Conservation (phyloP, 176 grass and related monocot genomes). For the Triticum aestivum region DNA sequence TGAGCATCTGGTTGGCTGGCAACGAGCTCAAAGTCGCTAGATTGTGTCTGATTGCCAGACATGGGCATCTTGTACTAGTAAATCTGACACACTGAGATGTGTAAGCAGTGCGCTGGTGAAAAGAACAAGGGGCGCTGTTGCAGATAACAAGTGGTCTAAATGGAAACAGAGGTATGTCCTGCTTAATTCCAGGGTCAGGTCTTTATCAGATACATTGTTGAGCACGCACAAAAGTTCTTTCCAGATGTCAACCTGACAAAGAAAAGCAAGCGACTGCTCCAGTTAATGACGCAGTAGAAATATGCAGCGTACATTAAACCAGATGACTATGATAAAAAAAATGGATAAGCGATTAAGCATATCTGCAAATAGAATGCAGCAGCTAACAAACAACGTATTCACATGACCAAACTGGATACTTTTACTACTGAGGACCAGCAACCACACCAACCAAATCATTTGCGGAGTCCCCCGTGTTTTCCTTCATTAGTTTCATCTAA, state of each 20-base stretch:
- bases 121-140: not conserved
- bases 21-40: not conserved
- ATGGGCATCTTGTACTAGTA: not conserved
- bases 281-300: not conserved
- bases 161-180: not conserved
- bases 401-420: not conserved
- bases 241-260: conserved; percentile 22
- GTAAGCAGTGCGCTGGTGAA: not conserved
- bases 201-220: not conserved
- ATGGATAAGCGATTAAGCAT: not conserved
- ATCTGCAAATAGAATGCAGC: not conserved
- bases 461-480: not conserved
- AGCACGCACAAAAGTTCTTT: not conserved
- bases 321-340: not conserved
- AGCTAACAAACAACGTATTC: not conserved
- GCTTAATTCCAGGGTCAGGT: not conserved
- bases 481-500: not conserved
- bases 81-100: not conserved
- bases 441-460: not conserved
- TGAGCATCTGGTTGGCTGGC: conserved; percentile 36
- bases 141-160: not conserved
- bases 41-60: conserved; percentile 13
- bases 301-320: not conserved
- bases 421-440: not conserved
- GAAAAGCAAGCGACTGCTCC: not conserved